Evolutionary conservation across 805 yeast species (phyloP).

Genomic region (Candida andamanensis): DNA sequence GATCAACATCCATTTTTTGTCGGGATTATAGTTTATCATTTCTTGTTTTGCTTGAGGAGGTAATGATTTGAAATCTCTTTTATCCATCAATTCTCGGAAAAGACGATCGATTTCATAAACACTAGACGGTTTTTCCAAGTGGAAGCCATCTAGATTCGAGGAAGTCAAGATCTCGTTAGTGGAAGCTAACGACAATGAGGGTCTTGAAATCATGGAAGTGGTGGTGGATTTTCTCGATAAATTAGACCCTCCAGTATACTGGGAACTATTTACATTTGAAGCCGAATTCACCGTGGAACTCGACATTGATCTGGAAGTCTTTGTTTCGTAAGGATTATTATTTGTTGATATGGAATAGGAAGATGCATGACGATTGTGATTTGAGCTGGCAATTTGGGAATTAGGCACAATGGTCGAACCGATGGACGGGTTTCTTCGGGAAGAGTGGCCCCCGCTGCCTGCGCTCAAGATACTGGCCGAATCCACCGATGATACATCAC

Average conservation of each 20-base stretch:
- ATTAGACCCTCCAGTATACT: conserved; percentile 5
- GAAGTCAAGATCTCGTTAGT: conserved; percentile 14
- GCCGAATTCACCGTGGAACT: conserved; percentile 4
- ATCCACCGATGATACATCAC: conserved; percentile 30
- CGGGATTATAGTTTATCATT: conserved; percentile 66
- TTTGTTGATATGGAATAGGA: conserved; percentile 31
- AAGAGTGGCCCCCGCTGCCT: conserved; percentile 12
- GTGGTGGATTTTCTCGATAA: conserved; percentile 22
- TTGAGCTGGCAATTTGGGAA: conserved; percentile 25
- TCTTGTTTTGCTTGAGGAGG: conserved; percentile 73
- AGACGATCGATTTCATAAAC: conserved; percentile 62
- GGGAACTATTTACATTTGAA: conserved; percentile 4
- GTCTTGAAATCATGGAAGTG: conserved; percentile 22
- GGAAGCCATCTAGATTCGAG: conserved; percentile 16
- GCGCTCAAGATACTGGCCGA: conserved; percentile 14
- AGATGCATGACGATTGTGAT: conserved; percentile 36
- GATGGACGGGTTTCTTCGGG: conserved; percentile 8
- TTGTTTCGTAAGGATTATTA: conserved; percentile 26
- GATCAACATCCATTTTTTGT: conserved; percentile 88
- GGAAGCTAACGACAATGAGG: conserved; percentile 14
- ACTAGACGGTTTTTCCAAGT: conserved; percentile 63
- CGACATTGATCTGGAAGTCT: conserved; percentile 12
- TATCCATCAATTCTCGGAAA: conserved; percentile 77
- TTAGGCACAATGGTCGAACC: conserved; percentile 23
- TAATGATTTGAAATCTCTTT: conserved; percentile 67